Evolutionary conservation across 2,329 filamentous ascomycete species (phyloP), one percentile per base, ranked within the genome.

Genomic region (Thermoascus crustaceus): DNA sequence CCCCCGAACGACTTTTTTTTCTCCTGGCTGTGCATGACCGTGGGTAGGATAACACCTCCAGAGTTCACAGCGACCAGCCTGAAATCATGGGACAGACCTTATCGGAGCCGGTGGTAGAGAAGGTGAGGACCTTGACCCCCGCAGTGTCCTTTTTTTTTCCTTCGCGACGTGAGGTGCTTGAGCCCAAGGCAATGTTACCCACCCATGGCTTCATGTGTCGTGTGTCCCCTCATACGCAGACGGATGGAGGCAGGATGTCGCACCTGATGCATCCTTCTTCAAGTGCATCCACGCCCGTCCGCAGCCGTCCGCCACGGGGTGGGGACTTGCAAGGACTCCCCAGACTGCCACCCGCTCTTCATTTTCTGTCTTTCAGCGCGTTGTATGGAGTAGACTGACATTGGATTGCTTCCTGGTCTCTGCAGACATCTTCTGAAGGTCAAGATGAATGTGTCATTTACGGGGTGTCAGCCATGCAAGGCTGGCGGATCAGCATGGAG

Each of bases 401-500:
- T 25, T 30, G 25, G 19, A 29, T 4, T 22, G 33, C 36, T 23
- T 37, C 31, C 24, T 42, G 25, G 14, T 34, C 32, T 30, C 34
- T 41, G 29, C 55, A 96, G 91, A 73, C 80, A 68, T 98, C 91
- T 56, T 80, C 82, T 61, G 80, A 80, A 60, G 88, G 88, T 66
- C 80, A 86, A 69, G 88, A 96, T 84, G 87, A 94, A 48, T 81
- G 85, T 60, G 79, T 94, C 60, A 68, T 91, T 60, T 98, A 85
- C 65, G 91, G 91, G 58, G 80, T 96, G 48, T 98, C 91, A 48
- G 87, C 87, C 66, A 98, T 98, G 91, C 91, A 98, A 68, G 91
- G 91, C 72, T 98, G 91, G 91, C 84, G 91, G 69, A 96, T 98
- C 69, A 94, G 85, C 72, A 98, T 98, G 91, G 91, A 98, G 65